Conservation (phyloP, 805 yeast genomes). For the Candida yuanshanica region DNA sequence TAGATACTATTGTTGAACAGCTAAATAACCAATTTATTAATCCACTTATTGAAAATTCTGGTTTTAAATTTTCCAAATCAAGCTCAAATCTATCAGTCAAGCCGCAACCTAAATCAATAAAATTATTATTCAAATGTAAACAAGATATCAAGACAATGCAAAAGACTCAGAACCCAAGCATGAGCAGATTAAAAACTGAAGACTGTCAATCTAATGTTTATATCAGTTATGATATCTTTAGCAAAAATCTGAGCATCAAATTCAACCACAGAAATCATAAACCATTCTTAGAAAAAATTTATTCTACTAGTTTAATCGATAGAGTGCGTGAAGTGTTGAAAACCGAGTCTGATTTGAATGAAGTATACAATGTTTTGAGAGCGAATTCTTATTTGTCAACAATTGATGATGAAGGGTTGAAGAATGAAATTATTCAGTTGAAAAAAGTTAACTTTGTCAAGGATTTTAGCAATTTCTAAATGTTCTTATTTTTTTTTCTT, state of each 20-base stretch:
- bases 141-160: slow-evolving; percentile 23
- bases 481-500: slow-evolving; percentile 2
- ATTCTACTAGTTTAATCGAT: slow-evolving; percentile 13
- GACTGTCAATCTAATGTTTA: slow-evolving; percentile 21
- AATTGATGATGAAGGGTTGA: slow-evolving; percentile 8
- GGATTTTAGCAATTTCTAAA: slow-evolving; percentile 13
- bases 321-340: slow-evolving; percentile 11
- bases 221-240: slow-evolving; percentile 19
- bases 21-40: slow-evolving; percentile 13
- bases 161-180: slow-evolving; percentile 6
- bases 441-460: slow-evolving; percentile 18
- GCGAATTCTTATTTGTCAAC: slow-evolving; percentile 5
- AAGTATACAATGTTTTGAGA: slow-evolving; percentile 6
- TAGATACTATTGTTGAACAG: slow-evolving; percentile 11
- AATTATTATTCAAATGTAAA: slow-evolving; percentile 20
- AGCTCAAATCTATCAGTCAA: slow-evolving; percentile 17
- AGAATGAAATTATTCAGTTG: slow-evolving; percentile 12
- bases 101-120: slow-evolving; percentile 21
- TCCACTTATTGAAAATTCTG: slow-evolving; percentile 16
- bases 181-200: slow-evolving; percentile 20
- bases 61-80: slow-evolving; percentile 20
- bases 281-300: slow-evolving; percentile 17
- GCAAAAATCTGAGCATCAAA: slow-evolving; percentile 18
- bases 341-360: slow-evolving; percentile 5
- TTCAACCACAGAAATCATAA: slow-evolving; percentile 19